Evolutionary conservation across 257 asterid genomes (phyloP).

Genomic region (Penstemon barbatus): DNA sequence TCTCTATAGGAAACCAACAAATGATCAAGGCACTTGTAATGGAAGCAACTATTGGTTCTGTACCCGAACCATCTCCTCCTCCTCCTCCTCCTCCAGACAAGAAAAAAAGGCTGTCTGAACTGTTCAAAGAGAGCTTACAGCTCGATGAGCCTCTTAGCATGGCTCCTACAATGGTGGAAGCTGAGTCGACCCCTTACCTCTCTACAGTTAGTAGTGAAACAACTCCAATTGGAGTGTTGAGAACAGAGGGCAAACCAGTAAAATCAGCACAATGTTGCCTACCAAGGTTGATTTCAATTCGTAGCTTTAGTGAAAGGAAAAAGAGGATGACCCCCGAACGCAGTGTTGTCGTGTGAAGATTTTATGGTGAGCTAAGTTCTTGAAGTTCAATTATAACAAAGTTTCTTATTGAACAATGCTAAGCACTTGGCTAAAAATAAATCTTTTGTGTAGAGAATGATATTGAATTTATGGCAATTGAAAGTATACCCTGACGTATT

Average conservation of each 20-base stretch:
- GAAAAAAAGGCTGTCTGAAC: conserved; percentile 59
- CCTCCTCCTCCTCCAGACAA: conserved; percentile 47
- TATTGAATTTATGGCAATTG: too few relatives aligned
- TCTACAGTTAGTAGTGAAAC: conserved; percentile 39
- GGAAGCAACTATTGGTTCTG: conserved; percentile 23
- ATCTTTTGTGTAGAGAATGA: too few relatives aligned
- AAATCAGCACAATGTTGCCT: conserved; percentile 59
- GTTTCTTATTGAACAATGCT: not conserved
- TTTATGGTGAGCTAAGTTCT: conserved; percentile 28
- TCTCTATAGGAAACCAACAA: conserved; percentile 32
- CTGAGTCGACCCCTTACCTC: conserved; percentile 29
- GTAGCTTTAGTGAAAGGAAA: conserved; percentile 54
- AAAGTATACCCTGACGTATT: too few relatives aligned
- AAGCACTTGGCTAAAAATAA: not conserved
- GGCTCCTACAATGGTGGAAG: conserved; percentile 8
- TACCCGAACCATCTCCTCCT: conserved; percentile 33
- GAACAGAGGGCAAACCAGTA: conserved; percentile 25
- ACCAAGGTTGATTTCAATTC: conserved; percentile 55
- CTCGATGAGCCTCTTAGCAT: conserved; percentile 22
- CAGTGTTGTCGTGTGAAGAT: conserved; percentile 4
- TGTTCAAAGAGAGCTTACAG: conserved; percentile 54
- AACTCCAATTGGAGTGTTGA: conserved; percentile 32
- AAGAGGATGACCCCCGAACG: conserved; percentile 38
- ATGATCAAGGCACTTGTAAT: conserved; percentile 22
- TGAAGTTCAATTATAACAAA: not conserved